Evolutionary conservation across 805 yeast species (phyloP).

Genomic region (Metschnikowia baotianmanensis): DNA sequence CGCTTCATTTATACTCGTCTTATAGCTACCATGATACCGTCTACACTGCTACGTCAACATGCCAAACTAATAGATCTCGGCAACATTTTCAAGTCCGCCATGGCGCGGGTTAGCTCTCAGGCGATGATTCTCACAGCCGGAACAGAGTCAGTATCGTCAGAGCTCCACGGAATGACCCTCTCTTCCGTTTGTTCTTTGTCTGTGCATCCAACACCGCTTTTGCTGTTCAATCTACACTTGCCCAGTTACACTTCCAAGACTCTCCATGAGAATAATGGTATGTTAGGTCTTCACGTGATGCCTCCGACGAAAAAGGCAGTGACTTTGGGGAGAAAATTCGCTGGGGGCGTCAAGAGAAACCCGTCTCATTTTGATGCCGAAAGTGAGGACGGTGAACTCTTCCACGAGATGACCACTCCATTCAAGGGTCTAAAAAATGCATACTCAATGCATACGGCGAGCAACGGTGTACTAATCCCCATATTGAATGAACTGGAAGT

Average conservation of each 20-base stretch:
- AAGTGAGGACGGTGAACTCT: conserved; percentile 31
- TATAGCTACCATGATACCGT: conserved; percentile 5
- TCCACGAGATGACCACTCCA: conserved; percentile 53
- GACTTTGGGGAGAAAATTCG: conserved; percentile 61
- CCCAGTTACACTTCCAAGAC: conserved; percentile 79
- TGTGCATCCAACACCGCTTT: conserved; percentile 68
- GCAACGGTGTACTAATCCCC: conserved; percentile 44
- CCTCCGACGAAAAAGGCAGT: conserved; percentile 59
- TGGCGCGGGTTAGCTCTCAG: conserved; percentile 39
- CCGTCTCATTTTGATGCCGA: conserved; percentile 18
- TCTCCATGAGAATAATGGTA: conserved; percentile 50
- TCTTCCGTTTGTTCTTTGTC: conserved; percentile 85
- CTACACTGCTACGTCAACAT: conserved; percentile 1
- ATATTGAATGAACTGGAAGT: conserved; percentile 56
- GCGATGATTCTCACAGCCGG: conserved; percentile 44
- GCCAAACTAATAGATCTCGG: conserved; percentile 2
- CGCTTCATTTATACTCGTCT: too few species aligned
- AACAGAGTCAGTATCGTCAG: conserved; percentile 7
- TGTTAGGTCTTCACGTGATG: conserved; percentile 72
- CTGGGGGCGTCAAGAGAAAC: conserved; percentile 50
- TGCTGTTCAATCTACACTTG: conserved; percentile 82
- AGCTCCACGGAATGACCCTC: conserved; percentile 72
- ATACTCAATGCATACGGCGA: conserved; percentile 19
- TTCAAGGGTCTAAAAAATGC: conserved; percentile 39
- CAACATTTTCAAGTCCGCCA: conserved; percentile 26